Evolutionary conservation across 2,329 filamentous ascomycete species (phyloP).

Genomic region (Calonectria leucothoes): DNA sequence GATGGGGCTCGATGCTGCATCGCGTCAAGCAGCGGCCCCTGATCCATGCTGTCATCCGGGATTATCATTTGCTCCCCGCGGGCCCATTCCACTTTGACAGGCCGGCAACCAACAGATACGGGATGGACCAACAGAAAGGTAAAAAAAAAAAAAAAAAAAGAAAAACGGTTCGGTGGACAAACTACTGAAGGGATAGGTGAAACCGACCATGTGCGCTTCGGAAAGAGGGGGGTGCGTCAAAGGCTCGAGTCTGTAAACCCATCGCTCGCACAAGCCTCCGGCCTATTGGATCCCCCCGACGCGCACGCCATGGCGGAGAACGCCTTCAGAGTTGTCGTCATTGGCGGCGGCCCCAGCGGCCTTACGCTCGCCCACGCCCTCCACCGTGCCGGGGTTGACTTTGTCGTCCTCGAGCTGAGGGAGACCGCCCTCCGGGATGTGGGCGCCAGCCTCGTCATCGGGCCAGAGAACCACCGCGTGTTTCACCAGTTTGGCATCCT

Average conservation of each 20-base stretch:
- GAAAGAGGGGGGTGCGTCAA: no score
- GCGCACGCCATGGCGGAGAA: not conserved
- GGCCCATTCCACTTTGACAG: not conserved
- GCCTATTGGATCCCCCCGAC: not conserved
- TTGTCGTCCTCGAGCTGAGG: conserved; percentile 51
- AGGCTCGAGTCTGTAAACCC: not conserved
- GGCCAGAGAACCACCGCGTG: conserved; percentile 15
- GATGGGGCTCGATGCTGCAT: not conserved
- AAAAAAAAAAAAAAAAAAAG: not conserved
- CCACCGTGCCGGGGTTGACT: conserved; percentile 48
- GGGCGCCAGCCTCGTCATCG: conserved; percentile 30
- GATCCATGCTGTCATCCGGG: not conserved
- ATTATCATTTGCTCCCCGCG: not conserved
- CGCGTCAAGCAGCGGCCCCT: not conserved
- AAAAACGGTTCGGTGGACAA: not conserved
- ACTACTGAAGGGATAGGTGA: conserved; percentile 2
- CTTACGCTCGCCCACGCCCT: conserved; percentile 42
- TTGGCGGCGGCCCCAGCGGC: conserved; percentile 43
- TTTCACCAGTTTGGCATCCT: conserved; percentile 23
- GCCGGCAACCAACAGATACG: not conserved
- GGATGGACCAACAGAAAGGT: not conserved
- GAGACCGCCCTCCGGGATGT: conserved; percentile 36
- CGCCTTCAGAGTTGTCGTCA: conserved; percentile 39
- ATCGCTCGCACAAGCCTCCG: no score
- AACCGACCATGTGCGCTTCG: not conserved